A percentile compares a stretch with the other conserved stretches of the same genome.
These are phyloP conservation scores for Crithidia bombi DNA, from an alignment of 208 protist species.

Conservation along the genomic window DNA sequence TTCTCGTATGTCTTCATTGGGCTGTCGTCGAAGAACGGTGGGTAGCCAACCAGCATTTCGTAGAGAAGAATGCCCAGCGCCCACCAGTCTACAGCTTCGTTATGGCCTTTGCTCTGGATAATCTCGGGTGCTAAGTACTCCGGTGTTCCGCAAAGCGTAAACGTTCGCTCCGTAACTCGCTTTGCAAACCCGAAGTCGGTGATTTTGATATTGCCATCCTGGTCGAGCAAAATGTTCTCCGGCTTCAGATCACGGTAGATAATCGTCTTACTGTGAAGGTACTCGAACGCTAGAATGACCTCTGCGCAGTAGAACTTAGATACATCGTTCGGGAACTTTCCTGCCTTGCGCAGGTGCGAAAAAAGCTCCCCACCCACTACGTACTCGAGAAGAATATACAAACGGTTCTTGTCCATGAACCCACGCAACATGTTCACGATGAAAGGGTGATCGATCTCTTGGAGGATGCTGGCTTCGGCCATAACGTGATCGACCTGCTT, in stretches of 20 bases:
- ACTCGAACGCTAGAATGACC: constrained; percentile 84
- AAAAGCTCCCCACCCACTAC: constrained; percentile 93
- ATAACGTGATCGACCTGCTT: constrained; percentile 93
- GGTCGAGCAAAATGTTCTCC: constrained; percentile 87
- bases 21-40: constrained; percentile 93
- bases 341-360: constrained; percentile 90
- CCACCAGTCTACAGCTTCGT: constrained; percentile 91
- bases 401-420: constrained; percentile 94
- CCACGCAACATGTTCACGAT: constrained; percentile 95
- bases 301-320: constrained; percentile 95
- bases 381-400: constrained; percentile 96
- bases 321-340: constrained; percentile 91
- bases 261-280: constrained; percentile 84
- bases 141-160: constrained; percentile 85
- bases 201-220: constrained; percentile 86
- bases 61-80: constrained; percentile 91
- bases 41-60: constrained; percentile 91
- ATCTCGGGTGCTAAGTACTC: constrained; percentile 91
- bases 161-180: constrained; percentile 78
- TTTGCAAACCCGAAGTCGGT: constrained; percentile 93
- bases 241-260: constrained; percentile 91
- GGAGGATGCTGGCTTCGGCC: constrained; percentile 94
- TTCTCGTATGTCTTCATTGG: constrained; percentile 93
- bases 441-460: constrained; percentile 94
- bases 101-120: constrained; percentile 84